phyloP scores from a whole-genome alignment of 345 rosid genomes.

The Eutrema japonicum region DNA sequence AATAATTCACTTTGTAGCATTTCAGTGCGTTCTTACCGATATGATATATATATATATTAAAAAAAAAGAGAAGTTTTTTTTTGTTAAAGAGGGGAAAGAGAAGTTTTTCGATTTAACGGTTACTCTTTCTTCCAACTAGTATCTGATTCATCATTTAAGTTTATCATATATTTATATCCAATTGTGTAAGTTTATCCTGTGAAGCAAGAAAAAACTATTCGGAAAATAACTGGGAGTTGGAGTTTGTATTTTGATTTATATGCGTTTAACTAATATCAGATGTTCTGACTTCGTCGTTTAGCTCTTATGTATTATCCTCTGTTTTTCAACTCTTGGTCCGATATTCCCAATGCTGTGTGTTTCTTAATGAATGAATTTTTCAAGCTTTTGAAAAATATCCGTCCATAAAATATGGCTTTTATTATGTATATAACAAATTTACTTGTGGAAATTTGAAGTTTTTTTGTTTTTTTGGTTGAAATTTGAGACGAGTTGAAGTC shows the following conservation, averaged over 20 bases:
- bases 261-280: conserved; percentile 3
- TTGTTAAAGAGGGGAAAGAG: too few relatives aligned
- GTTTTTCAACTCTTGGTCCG: conserved; percentile 13
- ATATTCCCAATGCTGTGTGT: conserved; percentile 16
- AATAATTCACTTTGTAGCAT: too few relatives aligned
- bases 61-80: too few relatives aligned
- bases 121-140: neutral
- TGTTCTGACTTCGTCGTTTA: conserved; percentile 15
- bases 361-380: neutral
- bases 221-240: neutral
- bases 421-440: neutral
- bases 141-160: neutral
- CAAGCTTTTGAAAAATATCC: neutral
- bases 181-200: neutral
- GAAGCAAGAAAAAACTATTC: neutral
- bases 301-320: neutral
- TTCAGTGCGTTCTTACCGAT: too few relatives aligned
- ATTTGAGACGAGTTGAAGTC: conserved; percentile 1
- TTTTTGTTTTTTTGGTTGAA: neutral
- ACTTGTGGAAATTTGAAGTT: neutral
- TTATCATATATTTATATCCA: neutral
- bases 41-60: too few relatives aligned
- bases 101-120: neutral
- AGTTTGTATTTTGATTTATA: neutral
- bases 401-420: conserved; percentile 12